These are phyloP conservation scores for Drechslerella stenobrocha DNA, from an alignment of 2,329 filamentous ascomycete genomes.

Conservation along the genomic window DNA sequence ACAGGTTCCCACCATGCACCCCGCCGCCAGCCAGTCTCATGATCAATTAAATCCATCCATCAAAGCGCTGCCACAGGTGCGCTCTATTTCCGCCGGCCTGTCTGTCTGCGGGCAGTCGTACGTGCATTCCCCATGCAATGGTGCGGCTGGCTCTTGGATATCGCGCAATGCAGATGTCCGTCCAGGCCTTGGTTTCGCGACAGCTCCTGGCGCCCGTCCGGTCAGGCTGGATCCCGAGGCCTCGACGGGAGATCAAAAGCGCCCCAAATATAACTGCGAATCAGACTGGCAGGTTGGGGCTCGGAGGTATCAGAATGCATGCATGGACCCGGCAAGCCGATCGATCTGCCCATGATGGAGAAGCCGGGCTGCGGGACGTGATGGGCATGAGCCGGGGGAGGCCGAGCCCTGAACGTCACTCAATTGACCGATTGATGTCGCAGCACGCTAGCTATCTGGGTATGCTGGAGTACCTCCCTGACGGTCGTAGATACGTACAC, in stretches of 20 bases:
- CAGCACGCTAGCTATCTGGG: no score
- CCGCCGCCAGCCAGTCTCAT: constrained; percentile 11
- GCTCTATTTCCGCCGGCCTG: neutral
- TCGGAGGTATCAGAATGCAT: constrained; percentile 16
- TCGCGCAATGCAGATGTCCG: no score
- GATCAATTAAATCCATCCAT: constrained; percentile 15
- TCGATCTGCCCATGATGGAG: constrained; percentile 33
- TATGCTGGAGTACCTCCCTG: no score
- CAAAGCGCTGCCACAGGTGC: neutral
- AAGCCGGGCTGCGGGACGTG: constrained; percentile 7
- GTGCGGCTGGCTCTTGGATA: neutral
- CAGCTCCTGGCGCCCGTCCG: no score
- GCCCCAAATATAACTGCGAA: constrained; percentile 46
- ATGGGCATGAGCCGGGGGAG: neutral
- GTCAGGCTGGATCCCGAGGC: no score
- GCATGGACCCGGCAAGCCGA: constrained; percentile 13
- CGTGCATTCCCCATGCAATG: neutral
- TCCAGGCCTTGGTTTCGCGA: no score
- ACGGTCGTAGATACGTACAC: no score
- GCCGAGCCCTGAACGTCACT: no score
- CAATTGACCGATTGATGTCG: no score
- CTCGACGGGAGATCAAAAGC: no score
- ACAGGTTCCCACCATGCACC: constrained; percentile 14
- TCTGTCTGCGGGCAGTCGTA: neutral
- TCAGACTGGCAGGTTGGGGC: constrained; percentile 12